Conservation (phyloP, 495 filamentous ascomycete genomes). For the Acidiella bohemica region DNA sequence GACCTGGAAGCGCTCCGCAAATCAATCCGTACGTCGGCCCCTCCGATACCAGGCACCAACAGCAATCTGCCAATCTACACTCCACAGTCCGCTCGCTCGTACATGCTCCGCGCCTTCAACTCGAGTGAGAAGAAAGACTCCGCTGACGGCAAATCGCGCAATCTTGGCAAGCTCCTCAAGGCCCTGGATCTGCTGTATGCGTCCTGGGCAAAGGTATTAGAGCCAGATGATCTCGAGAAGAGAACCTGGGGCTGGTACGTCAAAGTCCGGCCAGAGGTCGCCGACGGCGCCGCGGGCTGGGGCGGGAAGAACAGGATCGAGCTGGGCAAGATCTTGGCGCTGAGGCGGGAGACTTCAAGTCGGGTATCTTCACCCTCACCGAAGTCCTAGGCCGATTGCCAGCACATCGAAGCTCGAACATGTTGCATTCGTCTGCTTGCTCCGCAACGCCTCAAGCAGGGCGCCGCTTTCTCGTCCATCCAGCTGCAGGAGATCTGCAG, state of each 20-base stretch:
- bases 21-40: constrained; percentile 22
- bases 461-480: too few species aligned
- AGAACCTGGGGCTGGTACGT: constrained; percentile 73
- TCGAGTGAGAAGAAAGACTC: constrained; percentile 13
- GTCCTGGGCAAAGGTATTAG: constrained; percentile 51
- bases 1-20: constrained; percentile 54
- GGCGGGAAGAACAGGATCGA: constrained; percentile 61
- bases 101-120: constrained; percentile 49
- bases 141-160: constrained; percentile 46
- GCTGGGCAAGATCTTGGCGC: constrained; percentile 50
- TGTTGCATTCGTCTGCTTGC: too few species aligned
- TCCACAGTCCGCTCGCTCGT: constrained; percentile 46
- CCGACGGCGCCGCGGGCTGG: constrained; percentile 60
- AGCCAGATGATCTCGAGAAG: constrained; percentile 50
- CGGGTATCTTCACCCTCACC: too few species aligned
- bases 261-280: constrained; percentile 57
- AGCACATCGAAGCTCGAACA: too few species aligned
- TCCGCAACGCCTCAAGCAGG: too few species aligned
- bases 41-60: constrained; percentile 21
- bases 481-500: neutral
- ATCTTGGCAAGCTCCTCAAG: constrained; percentile 49
- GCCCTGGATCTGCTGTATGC: constrained; percentile 54
- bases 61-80: constrained; percentile 50
- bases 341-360: too few species aligned
- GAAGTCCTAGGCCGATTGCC: too few species aligned